A percentile compares a stretch with the other conserved stretches of the same genome.
Conservation (phyloP, 2,329 filamentous ascomycete genomes). For the Penicillium sp. region DNA sequence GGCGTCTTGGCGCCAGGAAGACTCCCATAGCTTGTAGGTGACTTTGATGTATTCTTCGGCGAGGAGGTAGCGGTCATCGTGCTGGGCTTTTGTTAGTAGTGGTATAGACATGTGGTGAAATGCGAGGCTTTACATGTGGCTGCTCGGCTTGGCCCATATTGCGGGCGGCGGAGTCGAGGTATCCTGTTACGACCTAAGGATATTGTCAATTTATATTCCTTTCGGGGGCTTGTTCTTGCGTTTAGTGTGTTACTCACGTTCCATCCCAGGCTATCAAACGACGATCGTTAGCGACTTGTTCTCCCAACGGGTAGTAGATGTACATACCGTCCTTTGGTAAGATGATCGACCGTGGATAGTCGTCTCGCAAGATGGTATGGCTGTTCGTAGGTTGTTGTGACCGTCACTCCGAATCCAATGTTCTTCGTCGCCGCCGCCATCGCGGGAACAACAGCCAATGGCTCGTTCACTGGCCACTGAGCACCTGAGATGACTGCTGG, state of each 20-base stretch:
- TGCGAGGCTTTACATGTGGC: slow-evolving; percentile 32
- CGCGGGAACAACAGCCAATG: slow-evolving; percentile 60
- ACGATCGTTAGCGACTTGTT: neutral
- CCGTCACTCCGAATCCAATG: slow-evolving; percentile 67
- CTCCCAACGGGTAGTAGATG: rapidly evolving
- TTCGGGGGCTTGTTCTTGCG: rapidly evolving
- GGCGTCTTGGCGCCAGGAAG: slow-evolving; percentile 66
- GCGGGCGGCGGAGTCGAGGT: slow-evolving; percentile 64
- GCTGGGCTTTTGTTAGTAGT: slow-evolving; percentile 34
- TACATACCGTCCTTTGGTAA: slow-evolving; percentile 59
- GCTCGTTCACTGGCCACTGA: slow-evolving; percentile 71
- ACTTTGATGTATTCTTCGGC: slow-evolving; percentile 65
- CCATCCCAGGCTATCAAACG: slow-evolving; percentile 50
- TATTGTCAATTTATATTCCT: neutral
- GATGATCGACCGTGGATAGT: slow-evolving; percentile 65
- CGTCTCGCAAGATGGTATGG: slow-evolving; percentile 65
- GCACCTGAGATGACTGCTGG: slow-evolving; percentile 62
- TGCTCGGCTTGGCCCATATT: slow-evolving; percentile 61
- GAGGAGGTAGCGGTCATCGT: slow-evolving; percentile 64
- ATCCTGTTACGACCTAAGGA: slow-evolving; percentile 62
- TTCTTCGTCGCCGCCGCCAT: slow-evolving; percentile 67
- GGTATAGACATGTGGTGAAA: neutral
- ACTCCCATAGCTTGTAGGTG: slow-evolving; percentile 65
- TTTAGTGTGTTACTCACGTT: slow-evolving; percentile 42
- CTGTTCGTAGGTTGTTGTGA: slow-evolving; percentile 66